A percentile compares a stretch with the other conserved stretches of the same genome.
These are phyloP conservation scores for Astrothelium subdiscretum DNA, from an alignment of 495 filamentous ascomycete species.

Conservation along the genomic window DNA sequence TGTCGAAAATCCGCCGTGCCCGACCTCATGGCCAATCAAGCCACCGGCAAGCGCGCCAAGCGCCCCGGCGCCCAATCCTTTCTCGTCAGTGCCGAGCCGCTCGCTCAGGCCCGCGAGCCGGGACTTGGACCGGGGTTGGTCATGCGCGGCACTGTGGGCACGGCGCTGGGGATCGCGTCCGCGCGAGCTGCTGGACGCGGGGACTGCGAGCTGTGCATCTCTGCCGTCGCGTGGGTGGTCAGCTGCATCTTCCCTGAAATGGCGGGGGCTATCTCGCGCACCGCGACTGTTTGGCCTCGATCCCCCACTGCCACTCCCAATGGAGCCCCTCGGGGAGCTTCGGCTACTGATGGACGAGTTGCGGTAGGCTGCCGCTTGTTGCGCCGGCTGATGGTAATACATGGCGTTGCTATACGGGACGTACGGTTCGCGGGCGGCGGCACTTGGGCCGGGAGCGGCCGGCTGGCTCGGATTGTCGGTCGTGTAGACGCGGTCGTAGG, in stretches of 20 bases:
- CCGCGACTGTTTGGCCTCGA: not conserved
- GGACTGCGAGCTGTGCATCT: not conserved
- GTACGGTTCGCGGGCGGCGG: not conserved
- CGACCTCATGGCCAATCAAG: constrained; percentile 8
- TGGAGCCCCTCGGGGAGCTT: not conserved
- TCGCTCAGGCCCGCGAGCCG: constrained; percentile 7
- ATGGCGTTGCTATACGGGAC: not conserved
- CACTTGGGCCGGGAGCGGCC: not conserved
- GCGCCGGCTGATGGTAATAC: not conserved
- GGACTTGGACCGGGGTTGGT: not conserved
- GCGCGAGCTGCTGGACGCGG: not conserved
- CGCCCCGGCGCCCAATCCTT: constrained; percentile 5
- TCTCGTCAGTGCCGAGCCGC: constrained; percentile 6
- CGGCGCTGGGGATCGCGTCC: constrained; percentile 2
- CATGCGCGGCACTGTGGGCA: constrained; percentile 1
- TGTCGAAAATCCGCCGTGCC: constrained; percentile 4
- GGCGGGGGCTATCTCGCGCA: not conserved
- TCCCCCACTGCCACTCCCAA: not conserved
- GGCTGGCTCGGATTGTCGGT: not conserved
- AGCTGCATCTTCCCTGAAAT: not conserved
- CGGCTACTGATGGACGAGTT: not conserved
- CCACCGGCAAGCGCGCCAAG: constrained; percentile 12
- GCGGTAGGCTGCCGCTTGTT: not conserved
- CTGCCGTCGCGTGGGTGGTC: not conserved
- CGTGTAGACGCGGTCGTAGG: not conserved